phyloP scores from a whole-genome alignment of 345 rosid genomes.

The Hibiscus mutabilis region DNA sequence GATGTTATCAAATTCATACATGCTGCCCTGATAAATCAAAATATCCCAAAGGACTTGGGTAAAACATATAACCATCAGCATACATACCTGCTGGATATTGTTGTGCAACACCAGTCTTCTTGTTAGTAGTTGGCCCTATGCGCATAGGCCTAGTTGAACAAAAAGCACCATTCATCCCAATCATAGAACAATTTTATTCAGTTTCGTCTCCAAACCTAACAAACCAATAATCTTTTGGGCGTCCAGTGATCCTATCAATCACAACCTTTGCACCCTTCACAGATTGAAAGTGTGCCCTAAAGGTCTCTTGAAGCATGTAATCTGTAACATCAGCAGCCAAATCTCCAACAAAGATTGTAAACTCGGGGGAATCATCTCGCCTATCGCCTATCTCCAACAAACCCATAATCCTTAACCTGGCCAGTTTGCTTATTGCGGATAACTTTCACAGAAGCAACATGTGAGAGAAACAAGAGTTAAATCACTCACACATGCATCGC shows the following conservation, averaged over 20 bases:
- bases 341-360: slow-evolving; percentile 85
- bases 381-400: slow-evolving; percentile 78
- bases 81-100: slow-evolving; percentile 51
- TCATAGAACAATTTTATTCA: slow-evolving; percentile 82
- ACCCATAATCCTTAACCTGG: slow-evolving; percentile 79
- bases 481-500: background rate
- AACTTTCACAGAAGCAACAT: slow-evolving; percentile 60
- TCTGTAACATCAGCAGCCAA: slow-evolving; percentile 93
- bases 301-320: slow-evolving; percentile 76
- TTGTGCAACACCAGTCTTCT: slow-evolving; percentile 53
- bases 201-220: slow-evolving; percentile 77
- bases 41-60: background rate
- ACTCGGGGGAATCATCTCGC: slow-evolving; percentile 71
- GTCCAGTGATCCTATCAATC: slow-evolving; percentile 79
- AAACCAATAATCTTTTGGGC: slow-evolving; percentile 87
- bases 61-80: background rate
- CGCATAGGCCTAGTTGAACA: slow-evolving; percentile 95
- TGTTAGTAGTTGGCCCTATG: slow-evolving; percentile 71
- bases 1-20: background rate
- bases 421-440: slow-evolving; percentile 76
- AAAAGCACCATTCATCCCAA: slow-evolving; percentile 82
- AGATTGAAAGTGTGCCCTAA: slow-evolving; percentile 56
- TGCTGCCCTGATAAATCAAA: background rate
- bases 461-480: slow-evolving; percentile 6
- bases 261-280: slow-evolving; percentile 90